Evolutionary conservation across 108 stramenopile species (phyloP).

Genomic region (Cyclotella choctawhatcheeana): DNA sequence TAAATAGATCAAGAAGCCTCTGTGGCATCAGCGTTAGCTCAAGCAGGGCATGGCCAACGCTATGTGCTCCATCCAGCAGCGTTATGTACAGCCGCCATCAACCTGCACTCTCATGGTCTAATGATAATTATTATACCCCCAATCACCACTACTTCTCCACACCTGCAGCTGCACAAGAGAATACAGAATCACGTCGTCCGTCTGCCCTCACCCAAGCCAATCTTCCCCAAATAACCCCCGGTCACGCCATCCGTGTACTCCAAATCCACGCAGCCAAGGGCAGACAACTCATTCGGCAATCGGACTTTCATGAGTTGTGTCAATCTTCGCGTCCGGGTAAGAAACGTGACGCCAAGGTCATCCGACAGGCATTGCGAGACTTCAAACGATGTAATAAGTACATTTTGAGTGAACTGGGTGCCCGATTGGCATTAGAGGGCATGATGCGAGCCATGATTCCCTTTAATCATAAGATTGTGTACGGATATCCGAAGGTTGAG

Average conservation of each 20-base stretch:
- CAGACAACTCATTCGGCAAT: conserved; percentile 32
- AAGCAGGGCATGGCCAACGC: not conserved
- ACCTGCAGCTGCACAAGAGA: not conserved
- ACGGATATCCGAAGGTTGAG: conserved; percentile 23
- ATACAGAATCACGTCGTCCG: conserved; percentile 1
- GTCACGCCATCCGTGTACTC: conserved; percentile 47
- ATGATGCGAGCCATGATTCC: conserved; percentile 46
- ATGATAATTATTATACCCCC: no score
- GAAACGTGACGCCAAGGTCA: conserved; percentile 43
- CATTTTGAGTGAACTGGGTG: conserved; percentile 30
- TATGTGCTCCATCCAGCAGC: not conserved
- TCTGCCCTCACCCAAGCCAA: conserved; percentile 56
- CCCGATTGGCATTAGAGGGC: conserved; percentile 41
- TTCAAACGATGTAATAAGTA: conserved; percentile 48
- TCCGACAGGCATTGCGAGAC: conserved; percentile 47
- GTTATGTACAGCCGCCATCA: not conserved
- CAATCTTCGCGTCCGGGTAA: conserved; percentile 43
- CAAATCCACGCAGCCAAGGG: conserved; percentile 38
- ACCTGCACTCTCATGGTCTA: not conserved
- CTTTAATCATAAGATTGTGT: conserved; percentile 37
- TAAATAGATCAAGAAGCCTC: conserved; percentile 21
- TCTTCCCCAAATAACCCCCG: conserved; percentile 42
- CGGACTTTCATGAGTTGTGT: conserved; percentile 43
- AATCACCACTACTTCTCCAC: no score
- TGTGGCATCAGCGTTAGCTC: not conserved